Percentiles rank a stretch among this genome's conserved stretches.
phyloP scores from a whole-genome alignment of 192 early-diverging fungal genomes.

The Coemansia sp. region DNA sequence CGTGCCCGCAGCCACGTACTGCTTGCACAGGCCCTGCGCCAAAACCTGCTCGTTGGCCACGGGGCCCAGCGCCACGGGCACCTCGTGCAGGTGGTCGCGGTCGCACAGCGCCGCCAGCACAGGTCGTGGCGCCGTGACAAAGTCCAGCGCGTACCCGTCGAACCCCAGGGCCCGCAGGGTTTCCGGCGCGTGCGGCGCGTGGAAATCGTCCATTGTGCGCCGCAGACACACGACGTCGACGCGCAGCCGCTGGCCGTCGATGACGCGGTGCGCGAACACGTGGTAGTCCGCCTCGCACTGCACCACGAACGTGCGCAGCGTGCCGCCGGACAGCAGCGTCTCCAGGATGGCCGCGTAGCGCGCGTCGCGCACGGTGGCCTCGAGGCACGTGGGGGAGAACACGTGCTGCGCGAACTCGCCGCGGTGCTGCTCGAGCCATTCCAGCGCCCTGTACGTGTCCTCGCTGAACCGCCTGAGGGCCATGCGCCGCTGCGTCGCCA shows the following conservation, averaged over 20 bases:
- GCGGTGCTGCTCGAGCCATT: slow-evolving; percentile 70
- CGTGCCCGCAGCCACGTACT: slow-evolving; percentile 46
- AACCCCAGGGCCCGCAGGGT: slow-evolving; percentile 61
- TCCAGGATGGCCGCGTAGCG: slow-evolving; percentile 70
- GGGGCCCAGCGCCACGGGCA: slow-evolving; percentile 39
- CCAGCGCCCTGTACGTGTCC: slow-evolving; percentile 59
- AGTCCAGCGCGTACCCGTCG: slow-evolving; percentile 71
- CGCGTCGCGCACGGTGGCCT: slow-evolving; percentile 66
- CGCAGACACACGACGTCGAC: slow-evolving; percentile 59
- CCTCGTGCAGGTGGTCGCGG: slow-evolving; percentile 57
- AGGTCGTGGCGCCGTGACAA: slow-evolving; percentile 66
- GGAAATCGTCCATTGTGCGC: slow-evolving; percentile 27
- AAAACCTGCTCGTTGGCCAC: slow-evolving; percentile 40
- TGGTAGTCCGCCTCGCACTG: slow-evolving; percentile 78
- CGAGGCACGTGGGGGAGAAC: slow-evolving; percentile 69
- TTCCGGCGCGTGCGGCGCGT: slow-evolving; percentile 24
- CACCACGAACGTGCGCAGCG: slow-evolving; percentile 74
- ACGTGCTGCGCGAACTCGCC: slow-evolving; percentile 64
- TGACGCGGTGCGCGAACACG: slow-evolving; percentile 59
- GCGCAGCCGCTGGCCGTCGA: slow-evolving; percentile 61
- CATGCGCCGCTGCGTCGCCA: slow-evolving; percentile 54
- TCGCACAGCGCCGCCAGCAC: slow-evolving; percentile 66
- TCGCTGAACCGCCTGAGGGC: slow-evolving; percentile 48
- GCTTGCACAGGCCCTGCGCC: slow-evolving; percentile 16
- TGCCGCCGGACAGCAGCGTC: slow-evolving; percentile 31